phyloP scores from a whole-genome alignment of 164 flowering plant species.

The Tinospora cordifolia region DNA sequence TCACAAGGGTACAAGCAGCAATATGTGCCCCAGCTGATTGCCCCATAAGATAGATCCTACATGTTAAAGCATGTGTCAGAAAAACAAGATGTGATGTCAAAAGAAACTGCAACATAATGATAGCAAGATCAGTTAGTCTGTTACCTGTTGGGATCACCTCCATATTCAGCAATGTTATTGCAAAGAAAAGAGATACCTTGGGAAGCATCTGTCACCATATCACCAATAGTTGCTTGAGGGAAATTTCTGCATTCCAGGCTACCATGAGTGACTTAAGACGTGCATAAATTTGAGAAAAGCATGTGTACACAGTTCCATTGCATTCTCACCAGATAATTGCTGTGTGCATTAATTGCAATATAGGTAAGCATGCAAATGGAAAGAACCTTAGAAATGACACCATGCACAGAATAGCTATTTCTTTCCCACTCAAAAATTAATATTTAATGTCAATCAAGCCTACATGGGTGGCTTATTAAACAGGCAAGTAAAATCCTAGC shows the following conservation, averaged over 20 bases:
- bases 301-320: too few species aligned
- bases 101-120: neutral
- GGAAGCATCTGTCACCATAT: slow-evolving; percentile 84
- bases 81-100: neutral
- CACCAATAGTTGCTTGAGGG: slow-evolving; percentile 93
- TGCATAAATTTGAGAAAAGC: too few species aligned
- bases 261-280: neutral
- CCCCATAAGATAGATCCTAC: slow-evolving; percentile 84
- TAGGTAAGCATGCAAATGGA: too few species aligned
- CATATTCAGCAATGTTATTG: slow-evolving; percentile 78
- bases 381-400: too few species aligned
- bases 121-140: neutral
- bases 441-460: too few species aligned
- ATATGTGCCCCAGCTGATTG: slow-evolving; percentile 99
- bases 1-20: slow-evolving; percentile 76
- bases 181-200: slow-evolving; percentile 81
- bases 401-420: too few species aligned
- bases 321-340: too few species aligned
- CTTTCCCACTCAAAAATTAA: too few species aligned
- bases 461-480: too few species aligned
- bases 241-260: slow-evolving; percentile 59
- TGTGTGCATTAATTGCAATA: too few species aligned
- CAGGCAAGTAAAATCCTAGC: too few species aligned
- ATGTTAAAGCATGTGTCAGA: slow-evolving; percentile 1
- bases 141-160: slow-evolving; percentile 92